Conservation (phyloP, 2,329 filamentous ascomycete genomes). For the Aureobasidium sp. region DNA sequence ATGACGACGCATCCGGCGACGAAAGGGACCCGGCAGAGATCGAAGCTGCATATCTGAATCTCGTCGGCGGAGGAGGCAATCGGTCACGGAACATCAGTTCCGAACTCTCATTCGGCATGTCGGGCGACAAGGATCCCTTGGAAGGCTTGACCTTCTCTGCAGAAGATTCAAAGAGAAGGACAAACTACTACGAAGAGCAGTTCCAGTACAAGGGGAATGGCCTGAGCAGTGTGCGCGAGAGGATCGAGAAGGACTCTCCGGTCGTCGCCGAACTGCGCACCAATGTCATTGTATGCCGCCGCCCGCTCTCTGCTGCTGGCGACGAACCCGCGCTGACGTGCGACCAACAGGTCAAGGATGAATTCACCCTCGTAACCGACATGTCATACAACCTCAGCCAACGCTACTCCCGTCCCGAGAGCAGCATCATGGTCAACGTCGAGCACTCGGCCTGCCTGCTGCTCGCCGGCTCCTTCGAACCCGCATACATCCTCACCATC, state of each 20-base stretch:
- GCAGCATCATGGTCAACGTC: slow-evolving; percentile 68
- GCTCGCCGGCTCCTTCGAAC: slow-evolving; percentile 67
- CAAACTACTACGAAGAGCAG: slow-evolving; percentile 31
- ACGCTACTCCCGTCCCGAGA: slow-evolving; percentile 67
- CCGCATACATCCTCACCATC: slow-evolving; percentile 72
- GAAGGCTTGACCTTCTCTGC: slow-evolving; percentile 14
- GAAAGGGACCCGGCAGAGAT: slow-evolving; percentile 15
- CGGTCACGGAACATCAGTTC: slow-evolving; percentile 12
- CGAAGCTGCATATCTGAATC: slow-evolving; percentile 13
- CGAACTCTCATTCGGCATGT: slow-evolving; percentile 11
- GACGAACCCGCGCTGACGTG: slow-evolving; percentile 7
- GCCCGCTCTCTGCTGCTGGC: slow-evolving; percentile 21
- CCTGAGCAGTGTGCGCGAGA: slow-evolving; percentile 30
- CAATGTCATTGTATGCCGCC: slow-evolving; percentile 43
- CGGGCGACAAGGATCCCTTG: not conserved
- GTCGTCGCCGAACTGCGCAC: slow-evolving; percentile 43
- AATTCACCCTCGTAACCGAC: slow-evolving; percentile 66
- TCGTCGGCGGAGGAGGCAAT: slow-evolving; percentile 11
- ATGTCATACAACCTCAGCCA: slow-evolving; percentile 66
- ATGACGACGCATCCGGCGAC: slow-evolving; percentile 13
- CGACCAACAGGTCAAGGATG: slow-evolving; percentile 58
- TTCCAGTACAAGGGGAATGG: slow-evolving; percentile 28
- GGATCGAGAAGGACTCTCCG: slow-evolving; percentile 39
- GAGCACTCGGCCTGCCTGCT: slow-evolving; percentile 68
- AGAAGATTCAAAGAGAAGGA: slow-evolving; percentile 23